Evolutionary conservation across 192 early-diverging fungal species (phyloP), one percentile per base, ranked within the genome.

Genomic region (Coemansia sp.): DNA sequence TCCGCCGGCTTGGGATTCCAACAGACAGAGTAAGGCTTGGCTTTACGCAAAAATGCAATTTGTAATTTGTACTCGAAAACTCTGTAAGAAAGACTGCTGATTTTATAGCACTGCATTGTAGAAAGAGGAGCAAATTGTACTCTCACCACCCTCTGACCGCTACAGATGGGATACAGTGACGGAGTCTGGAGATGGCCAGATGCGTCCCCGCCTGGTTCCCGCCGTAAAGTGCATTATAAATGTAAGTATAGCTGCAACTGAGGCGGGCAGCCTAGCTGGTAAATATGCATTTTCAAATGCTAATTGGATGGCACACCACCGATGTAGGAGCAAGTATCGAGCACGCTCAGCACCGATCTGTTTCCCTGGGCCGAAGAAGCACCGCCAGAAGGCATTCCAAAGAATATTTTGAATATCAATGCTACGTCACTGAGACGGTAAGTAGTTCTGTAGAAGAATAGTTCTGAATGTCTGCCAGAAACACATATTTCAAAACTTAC

Each of bases 351-450:
- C 51, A 45, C 51, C 7, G 53, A 67, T 0, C 19, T 69, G 66
- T 73, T 79, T 56, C 76, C 76, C 2, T 79, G 76, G 76, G 55
- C 54, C 27, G 38, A 55, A 40, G 51, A 72, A 30, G 59, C 33
- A 23, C 66, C 65, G 5, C 62, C 63, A 6, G 62, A 64, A 30
- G 45, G 62, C 12, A 49, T 54, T 0, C 65, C 76, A 57, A 68
- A 64, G 62, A 43, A 65, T 19, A 51, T 69, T n/a, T 28, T 72
- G 6, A 68, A 72, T 32, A 25, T 43, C 1, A 62, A 55, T 2
- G 69, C 69, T 14, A 69, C 62, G 5, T 79, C 76, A 4, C 66
- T 79, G 19, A 40, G 69, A 59, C 60, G 70, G 76, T 79, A 72
- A 60, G 59, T 42, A 33, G n/a, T n/a, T n/a, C 5, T 45, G 21